phyloP scores from a whole-genome alignment of 352 stramenopile species.

The Globisporangium spiculum region DNA sequence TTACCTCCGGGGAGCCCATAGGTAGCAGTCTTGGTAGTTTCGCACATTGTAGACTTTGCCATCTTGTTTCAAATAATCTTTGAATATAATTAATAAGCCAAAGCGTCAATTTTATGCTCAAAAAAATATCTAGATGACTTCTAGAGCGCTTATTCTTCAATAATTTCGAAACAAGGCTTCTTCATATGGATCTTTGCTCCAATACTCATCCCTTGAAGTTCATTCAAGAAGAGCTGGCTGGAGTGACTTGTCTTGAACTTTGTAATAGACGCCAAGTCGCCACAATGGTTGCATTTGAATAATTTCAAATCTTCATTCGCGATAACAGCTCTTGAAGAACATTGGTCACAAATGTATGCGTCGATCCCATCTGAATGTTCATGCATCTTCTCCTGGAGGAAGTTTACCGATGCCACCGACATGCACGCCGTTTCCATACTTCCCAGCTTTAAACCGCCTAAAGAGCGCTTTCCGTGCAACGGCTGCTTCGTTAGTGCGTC shows the following conservation, averaged over 20 bases:
- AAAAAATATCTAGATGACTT: too few relatives aligned
- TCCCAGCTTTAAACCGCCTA: neutral
- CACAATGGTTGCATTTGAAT: slow-evolving; percentile 14
- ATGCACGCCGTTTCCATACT: neutral
- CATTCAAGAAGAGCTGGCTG: slow-evolving; percentile 8
- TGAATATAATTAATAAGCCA: too few relatives aligned
- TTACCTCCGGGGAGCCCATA: too few relatives aligned
- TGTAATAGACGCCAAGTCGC: slow-evolving; percentile 5
- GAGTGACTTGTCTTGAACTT: slow-evolving; percentile 12
- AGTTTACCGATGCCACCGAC: neutral
- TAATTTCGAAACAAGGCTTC: too few relatives aligned
- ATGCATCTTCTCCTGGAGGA: neutral
- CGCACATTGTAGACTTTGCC: too few relatives aligned
- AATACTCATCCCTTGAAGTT: neutral
- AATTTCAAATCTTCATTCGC: neutral
- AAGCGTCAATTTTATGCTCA: too few relatives aligned
- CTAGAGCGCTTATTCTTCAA: too few relatives aligned
- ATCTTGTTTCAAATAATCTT: too few relatives aligned
- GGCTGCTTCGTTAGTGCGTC: neutral
- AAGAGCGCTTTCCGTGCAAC: neutral
- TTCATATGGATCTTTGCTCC: neutral
- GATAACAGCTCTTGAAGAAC: neutral
- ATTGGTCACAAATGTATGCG: neutral
- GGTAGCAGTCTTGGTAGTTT: too few relatives aligned
- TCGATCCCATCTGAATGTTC: neutral